Conservation (phyloP, 352 stramenopile species). For the Pythium brachiatum region DNA sequence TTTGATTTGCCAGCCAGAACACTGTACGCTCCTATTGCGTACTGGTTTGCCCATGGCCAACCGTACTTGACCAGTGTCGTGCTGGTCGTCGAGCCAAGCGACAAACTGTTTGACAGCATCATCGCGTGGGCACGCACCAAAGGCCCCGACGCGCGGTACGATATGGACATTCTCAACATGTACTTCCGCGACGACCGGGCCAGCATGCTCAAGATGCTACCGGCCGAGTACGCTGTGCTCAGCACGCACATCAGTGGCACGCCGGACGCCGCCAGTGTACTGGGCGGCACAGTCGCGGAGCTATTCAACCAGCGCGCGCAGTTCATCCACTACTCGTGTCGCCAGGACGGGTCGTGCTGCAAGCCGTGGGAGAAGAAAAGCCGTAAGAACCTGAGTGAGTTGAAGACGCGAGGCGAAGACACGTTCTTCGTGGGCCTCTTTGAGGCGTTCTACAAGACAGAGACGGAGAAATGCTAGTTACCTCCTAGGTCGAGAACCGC, state of each 20-base stretch:
- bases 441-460: too few species aligned
- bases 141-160: conserved; percentile 18
- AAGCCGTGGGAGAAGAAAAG: conserved; percentile 7
- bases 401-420: neutral
- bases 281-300: conserved; percentile 14
- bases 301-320: conserved; percentile 11
- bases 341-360: conserved; percentile 9
- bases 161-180: conserved; percentile 33
- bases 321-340: conserved; percentile 15
- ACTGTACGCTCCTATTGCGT: conserved; percentile 23
- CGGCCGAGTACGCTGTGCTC: conserved; percentile 30
- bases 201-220: conserved; percentile 16
- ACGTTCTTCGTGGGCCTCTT: conserved; percentile 18
- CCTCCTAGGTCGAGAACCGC: too few species aligned
- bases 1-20: conserved; percentile 13
- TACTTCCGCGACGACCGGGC: conserved; percentile 27
- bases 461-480: too few species aligned
- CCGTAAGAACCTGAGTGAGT: conserved; percentile 1
- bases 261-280: conserved; percentile 6
- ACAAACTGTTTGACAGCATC: conserved; percentile 19
- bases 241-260: conserved; percentile 27
- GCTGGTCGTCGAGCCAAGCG: conserved; percentile 27
- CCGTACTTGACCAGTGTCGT: conserved; percentile 26
- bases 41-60: conserved; percentile 26
- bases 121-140: conserved; percentile 11